Conservation (phyloP, 441 rosid species). For the Kokia cookei region DNA sequence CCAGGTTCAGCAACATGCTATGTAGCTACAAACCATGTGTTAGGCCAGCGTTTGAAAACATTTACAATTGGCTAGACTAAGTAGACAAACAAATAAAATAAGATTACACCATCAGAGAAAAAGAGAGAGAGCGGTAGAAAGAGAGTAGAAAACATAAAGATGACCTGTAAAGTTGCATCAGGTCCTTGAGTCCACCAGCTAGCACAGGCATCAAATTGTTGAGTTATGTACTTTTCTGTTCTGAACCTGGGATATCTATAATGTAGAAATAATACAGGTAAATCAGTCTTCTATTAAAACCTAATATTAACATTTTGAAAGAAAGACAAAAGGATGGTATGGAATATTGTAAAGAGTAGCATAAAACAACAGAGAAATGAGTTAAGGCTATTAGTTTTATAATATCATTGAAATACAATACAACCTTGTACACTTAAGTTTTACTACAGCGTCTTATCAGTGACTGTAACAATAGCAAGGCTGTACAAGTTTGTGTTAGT, state of each 20-base stretch:
- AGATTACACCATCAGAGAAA: not conserved
- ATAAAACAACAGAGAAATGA: not conserved
- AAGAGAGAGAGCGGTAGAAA: not conserved
- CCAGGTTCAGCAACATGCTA: not conserved
- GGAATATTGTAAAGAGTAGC: not conserved
- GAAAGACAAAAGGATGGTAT: not conserved
- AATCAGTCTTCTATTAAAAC: not conserved
- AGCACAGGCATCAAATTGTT: constrained; percentile 96
- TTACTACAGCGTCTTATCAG: constrained; percentile 89
- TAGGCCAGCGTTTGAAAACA: not conserved
- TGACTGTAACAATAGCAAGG: constrained; percentile 62
- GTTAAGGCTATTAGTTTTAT: too few relatives aligned
- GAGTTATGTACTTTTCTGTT: constrained; percentile 38
- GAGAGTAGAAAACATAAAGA: constrained; percentile 11
- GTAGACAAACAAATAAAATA: not conserved
- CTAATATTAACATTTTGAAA: not conserved
- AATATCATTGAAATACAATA: too few relatives aligned
- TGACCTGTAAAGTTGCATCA: constrained; percentile 85
- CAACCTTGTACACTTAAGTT: constrained; percentile 78
- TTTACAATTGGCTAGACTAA: not conserved
- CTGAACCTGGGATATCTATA: constrained; percentile 32
- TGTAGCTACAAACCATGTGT: not conserved
- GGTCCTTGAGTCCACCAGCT: constrained; percentile 99
- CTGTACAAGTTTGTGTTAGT: constrained; percentile 78
- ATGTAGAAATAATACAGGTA: constrained; percentile 6